phyloP scores from a whole-genome alignment of 164 flowering plant genomes.

The Vitis labrusca region DNA sequence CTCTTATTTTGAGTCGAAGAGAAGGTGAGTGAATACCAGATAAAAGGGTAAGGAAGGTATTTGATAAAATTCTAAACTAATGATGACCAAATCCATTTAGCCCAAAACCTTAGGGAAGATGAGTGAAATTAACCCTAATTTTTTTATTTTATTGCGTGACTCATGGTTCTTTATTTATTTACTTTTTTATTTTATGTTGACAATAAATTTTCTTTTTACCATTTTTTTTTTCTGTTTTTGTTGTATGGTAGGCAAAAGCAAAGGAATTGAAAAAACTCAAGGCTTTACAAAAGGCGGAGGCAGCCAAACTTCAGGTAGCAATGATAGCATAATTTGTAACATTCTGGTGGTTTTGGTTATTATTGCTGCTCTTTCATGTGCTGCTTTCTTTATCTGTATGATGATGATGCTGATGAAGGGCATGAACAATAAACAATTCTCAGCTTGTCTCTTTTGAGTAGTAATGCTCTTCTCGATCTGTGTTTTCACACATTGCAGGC shows the following conservation, averaged over 20 bases:
- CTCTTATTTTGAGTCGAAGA: too few relatives aligned
- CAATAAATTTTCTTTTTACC: not conserved
- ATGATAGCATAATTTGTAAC: not conserved
- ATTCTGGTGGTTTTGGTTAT: not conserved
- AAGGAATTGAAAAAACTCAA: constrained; percentile 79
- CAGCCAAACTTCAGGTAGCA: constrained; percentile 59
- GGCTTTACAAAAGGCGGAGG: constrained; percentile 69
- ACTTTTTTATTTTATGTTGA: not conserved
- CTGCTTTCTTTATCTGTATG: not conserved
- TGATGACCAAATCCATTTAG: too few relatives aligned
- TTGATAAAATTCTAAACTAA: too few relatives aligned
- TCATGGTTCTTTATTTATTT: not conserved
- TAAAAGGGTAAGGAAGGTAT: too few relatives aligned
- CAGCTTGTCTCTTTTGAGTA: not conserved
- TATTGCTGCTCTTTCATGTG: not conserved
- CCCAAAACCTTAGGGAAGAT: too few relatives aligned
- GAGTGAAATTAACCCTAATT: too few relatives aligned
- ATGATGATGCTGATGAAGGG: not conserved
- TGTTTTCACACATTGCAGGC: constrained; percentile 34
- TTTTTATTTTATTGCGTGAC: too few relatives aligned
- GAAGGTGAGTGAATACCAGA: too few relatives aligned
- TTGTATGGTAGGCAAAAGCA: constrained; percentile 63
- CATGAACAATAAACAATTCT: too few relatives aligned
- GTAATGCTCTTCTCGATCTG: not conserved
- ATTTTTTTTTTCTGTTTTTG: not conserved